These are phyloP conservation scores for Claviceps digitariae DNA, from an alignment of 2,329 filamentous ascomycete genomes.

Conservation along the genomic window DNA sequence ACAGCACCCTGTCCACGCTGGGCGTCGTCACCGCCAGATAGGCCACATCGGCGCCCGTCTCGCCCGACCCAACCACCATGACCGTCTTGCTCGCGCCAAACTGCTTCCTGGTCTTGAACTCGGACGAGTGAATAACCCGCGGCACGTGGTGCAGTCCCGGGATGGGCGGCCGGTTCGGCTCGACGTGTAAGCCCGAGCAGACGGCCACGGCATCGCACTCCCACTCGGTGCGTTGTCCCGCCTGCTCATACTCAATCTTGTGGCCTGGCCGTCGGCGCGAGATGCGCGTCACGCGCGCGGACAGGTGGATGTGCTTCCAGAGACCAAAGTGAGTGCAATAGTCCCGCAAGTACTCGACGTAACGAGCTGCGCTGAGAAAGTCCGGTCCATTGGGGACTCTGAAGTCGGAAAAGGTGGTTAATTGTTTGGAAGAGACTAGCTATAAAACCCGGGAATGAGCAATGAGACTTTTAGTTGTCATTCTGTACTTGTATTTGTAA, in stretches of 20 bases:
- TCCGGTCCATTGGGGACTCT: constrained; percentile 23
- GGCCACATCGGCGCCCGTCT: constrained; percentile 29
- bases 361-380: constrained; percentile 25
- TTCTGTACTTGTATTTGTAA: too few relatives aligned
- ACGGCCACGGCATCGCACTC: constrained; percentile 29
- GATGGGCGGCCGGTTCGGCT: constrained; percentile 24
- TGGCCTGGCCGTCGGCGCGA: constrained; percentile 5
- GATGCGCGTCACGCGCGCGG: constrained; percentile 16
- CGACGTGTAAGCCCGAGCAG: constrained; percentile 28
- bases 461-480: too few relatives aligned
- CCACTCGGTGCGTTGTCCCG: constrained; percentile 9
- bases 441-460: constrained; percentile 2
- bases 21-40: constrained; percentile 28
- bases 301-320: constrained; percentile 22
- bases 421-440: constrained; percentile 31
- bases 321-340: constrained; percentile 26
- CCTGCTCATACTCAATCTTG: constrained; percentile 1
- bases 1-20: constrained; percentile 21
- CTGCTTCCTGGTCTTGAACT: constrained; percentile 25
- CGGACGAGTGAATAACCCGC: constrained; percentile 27
- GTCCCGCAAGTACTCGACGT: constrained; percentile 25
- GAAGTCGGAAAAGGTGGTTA: constrained; percentile 35
- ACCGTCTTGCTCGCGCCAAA: constrained; percentile 26
- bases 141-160: constrained; percentile 22
- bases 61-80: constrained; percentile 28